Base-by-base conservation (phyloP, 2,329 filamentous ascomycete genomes). In the Fusarium equiseti region DNA sequence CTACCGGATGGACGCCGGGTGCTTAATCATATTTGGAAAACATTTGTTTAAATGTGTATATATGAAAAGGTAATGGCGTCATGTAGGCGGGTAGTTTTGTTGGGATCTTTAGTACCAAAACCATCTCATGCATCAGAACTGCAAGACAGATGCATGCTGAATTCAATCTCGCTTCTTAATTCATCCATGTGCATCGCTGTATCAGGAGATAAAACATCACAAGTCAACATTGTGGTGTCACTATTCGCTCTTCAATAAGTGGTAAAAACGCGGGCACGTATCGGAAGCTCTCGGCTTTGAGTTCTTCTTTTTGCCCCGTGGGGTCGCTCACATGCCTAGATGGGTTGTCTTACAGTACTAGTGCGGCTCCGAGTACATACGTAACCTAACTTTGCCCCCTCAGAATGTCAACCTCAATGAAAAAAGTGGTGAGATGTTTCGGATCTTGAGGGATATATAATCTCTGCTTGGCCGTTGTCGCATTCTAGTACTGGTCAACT, bases 1-100 rank as follows among this genome's bases (percentile, higher is more conserved):
- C 73, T 2, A 71, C 62, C 8, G 61, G 63, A 2, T 75, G 73
- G 73, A 68, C 67, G 1, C 55, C 72, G 2, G 31, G 55, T 5
- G 59, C 49, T 0, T 63, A 10, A 18, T 2, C 1, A 1, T 38
- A 1, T n/a, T 11, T 38, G 10, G 6, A n/a, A 3, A 12, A n/a
- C 0, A 0, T n/a, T 38, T n/a, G 18, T 38, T 18, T n/a, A 3
- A 38, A n/a, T n/a, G 2, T 11, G 18, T 38, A n/a, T 38, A n/a
- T n/a, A n/a, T 7, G 35, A 38, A 38, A 38, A 38, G 35, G 35
- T 38, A 45, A 32, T 24, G 10, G 29, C 24, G 8, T 24, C 18
- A 26, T 15, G 5, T 38, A n/a, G 18, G 10, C 10, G 3, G 35
- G 35, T n/a, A 3, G 35, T 10, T 4, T 12, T n/a, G 18, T 38